A percentile compares a stretch with the other conserved stretches of the same genome.
Evolutionary conservation across 345 rosid genomes (phyloP).

Genomic region (Pistacia atlantica): DNA sequence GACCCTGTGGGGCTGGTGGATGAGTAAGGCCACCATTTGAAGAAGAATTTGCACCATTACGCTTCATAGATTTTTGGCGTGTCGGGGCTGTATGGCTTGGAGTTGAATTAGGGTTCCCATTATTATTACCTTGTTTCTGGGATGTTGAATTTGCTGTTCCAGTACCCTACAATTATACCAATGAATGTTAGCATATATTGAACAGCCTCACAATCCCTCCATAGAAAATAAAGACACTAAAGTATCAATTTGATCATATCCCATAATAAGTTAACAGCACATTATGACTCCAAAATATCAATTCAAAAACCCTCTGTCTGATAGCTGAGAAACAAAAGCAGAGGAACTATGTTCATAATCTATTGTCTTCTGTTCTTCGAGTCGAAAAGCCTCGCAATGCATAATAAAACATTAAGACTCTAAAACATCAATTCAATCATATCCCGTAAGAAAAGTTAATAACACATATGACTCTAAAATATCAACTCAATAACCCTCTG

Average conservation of each 20-base stretch:
- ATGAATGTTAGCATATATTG: neutral
- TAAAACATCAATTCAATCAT: neutral
- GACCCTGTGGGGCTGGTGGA: conserved; percentile 38
- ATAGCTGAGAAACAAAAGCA: too few species aligned
- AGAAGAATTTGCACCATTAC: conserved; percentile 30
- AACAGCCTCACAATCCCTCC: neutral
- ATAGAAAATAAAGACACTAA: neutral
- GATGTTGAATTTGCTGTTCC: conserved; percentile 31
- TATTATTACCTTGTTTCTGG: conserved; percentile 39
- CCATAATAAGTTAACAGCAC: neutral
- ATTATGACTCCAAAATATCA: too few species aligned
- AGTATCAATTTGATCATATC: neutral
- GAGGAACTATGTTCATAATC: too few species aligned
- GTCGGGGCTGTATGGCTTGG: conserved; percentile 34
- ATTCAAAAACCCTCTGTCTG: neutral
- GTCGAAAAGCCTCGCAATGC: neutral
- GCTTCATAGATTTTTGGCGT: conserved; percentile 51
- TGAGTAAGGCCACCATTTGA: conserved; percentile 45
- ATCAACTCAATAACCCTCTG: neutral
- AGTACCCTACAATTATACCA: conserved; percentile 35
- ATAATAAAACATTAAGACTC: neutral
- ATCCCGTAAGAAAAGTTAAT: too few species aligned
- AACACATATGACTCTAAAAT: neutral
- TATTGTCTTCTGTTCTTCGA: too few species aligned
- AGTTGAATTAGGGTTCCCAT: conserved; percentile 34